Percentiles rank a stretch among this genome's conserved stretches.
Conservation (phyloP, 495 filamentous ascomycete species). For the Penicillium dipodomyicola region DNA sequence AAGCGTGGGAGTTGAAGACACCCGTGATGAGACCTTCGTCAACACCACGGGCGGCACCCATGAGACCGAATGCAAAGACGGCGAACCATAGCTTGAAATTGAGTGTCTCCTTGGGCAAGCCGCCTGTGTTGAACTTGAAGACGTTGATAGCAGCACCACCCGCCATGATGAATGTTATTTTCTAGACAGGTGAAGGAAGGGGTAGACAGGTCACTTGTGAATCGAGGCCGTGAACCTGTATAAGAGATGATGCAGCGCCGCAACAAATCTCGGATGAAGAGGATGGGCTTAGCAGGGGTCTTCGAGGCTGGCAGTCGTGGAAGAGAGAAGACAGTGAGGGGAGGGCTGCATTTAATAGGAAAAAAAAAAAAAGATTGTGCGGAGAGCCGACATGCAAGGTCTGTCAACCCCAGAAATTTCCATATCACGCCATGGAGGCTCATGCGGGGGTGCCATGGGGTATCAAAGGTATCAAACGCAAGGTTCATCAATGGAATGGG, state of each 20-base stretch:
- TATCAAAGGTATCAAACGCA: too few species aligned
- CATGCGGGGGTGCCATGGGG: background rate
- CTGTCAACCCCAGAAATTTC: background rate
- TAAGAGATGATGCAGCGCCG: background rate
- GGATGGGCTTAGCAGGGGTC: background rate
- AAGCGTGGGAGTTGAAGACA: slow-evolving; percentile 46
- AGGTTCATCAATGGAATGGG: too few species aligned
- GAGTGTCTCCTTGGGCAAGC: slow-evolving; percentile 31
- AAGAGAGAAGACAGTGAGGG: background rate
- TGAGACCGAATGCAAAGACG: slow-evolving; percentile 54
- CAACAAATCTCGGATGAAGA: background rate
- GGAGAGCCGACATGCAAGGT: background rate
- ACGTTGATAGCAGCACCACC: slow-evolving; percentile 6
- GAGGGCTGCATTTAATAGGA: background rate
- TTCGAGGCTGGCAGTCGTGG: background rate
- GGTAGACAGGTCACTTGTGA: background rate
- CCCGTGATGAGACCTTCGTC: slow-evolving; percentile 61
- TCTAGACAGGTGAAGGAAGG: background rate
- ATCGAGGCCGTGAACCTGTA: background rate
- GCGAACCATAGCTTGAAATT: slow-evolving; percentile 55
- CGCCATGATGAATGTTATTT: background rate
- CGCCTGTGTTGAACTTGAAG: slow-evolving; percentile 7
- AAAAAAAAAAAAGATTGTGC: background rate
- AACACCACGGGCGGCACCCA: slow-evolving; percentile 59
- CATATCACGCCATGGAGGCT: slow-evolving; percentile 1